A percentile compares a stretch with the other conserved stretches of the same genome.
Evolutionary conservation across 2,329 filamentous ascomycete species (phyloP).

Genomic region (Cladophialophora carrionii): DNA sequence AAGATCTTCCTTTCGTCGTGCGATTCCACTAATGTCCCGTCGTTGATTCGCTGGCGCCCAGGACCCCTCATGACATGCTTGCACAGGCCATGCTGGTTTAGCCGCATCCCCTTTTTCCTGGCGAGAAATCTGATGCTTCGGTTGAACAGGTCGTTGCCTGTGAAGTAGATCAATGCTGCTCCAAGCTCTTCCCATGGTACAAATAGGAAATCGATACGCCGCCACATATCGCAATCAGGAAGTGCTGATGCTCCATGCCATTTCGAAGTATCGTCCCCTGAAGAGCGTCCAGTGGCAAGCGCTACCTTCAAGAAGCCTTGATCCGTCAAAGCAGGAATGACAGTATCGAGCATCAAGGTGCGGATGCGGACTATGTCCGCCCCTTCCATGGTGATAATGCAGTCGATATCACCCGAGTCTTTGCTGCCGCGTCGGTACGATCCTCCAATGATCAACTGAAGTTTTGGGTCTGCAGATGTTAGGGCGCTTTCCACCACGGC

Average conservation of each 20-base stretch:
- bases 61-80: slow-evolving; percentile 67
- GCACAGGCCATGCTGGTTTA: slow-evolving; percentile 84
- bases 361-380: slow-evolving; percentile 63
- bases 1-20: slow-evolving; percentile 79
- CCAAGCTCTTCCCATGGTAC: slow-evolving; percentile 80
- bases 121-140: slow-evolving; percentile 80
- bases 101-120: slow-evolving; percentile 75
- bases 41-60: slow-evolving; percentile 62
- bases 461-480: slow-evolving; percentile 61
- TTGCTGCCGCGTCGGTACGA: slow-evolving; percentile 80
- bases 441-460: slow-evolving; percentile 76
- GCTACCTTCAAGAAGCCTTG: slow-evolving; percentile 69
- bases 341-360: slow-evolving; percentile 62
- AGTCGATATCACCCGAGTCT: slow-evolving; percentile 79
- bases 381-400: slow-evolving; percentile 69
- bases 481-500: slow-evolving; percentile 65
- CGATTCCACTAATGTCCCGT: slow-evolving; percentile 73
- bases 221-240: slow-evolving; percentile 65
- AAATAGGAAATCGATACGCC: slow-evolving; percentile 80
- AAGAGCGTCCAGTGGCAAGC: slow-evolving; percentile 60
- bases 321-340: slow-evolving; percentile 65
- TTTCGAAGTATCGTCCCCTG: slow-evolving; percentile 69
- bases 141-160: slow-evolving; percentile 94
- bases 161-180: slow-evolving; percentile 90
- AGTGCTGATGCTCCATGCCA: slow-evolving; percentile 87